Percentiles rank a stretch among this genome's conserved stretches.
Conservation (phyloP, 2,329 filamentous ascomycete genomes). For the Cladophialophora bantiana region DNA sequence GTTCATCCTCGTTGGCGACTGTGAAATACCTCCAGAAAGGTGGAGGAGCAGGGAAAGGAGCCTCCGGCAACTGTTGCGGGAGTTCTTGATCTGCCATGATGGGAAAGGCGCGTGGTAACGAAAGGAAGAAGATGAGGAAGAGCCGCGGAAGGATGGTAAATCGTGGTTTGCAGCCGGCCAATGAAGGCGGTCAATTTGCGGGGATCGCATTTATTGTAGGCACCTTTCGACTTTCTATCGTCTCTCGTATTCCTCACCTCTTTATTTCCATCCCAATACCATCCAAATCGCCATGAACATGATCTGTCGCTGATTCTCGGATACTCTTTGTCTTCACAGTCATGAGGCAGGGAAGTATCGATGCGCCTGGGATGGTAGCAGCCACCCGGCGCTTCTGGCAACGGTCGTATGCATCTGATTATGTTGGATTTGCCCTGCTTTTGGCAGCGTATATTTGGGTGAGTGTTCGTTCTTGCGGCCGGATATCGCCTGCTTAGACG, state of each 20-base stretch:
- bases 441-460: constrained; percentile 66
- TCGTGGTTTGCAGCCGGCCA: constrained; percentile 21
- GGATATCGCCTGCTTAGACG: constrained; percentile 42
- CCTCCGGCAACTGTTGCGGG: constrained; percentile 57
- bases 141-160: background rate
- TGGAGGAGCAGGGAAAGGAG: constrained; percentile 84
- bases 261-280: background rate
- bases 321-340: background rate
- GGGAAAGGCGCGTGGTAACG: constrained; percentile 44
- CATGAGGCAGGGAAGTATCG: constrained; percentile 24
- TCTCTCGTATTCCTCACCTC: background rate
- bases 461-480: background rate
- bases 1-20: constrained; percentile 70
- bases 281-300: constrained; percentile 1
- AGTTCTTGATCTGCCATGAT: constrained; percentile 41
- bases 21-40: constrained; percentile 92
- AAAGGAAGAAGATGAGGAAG: constrained; percentile 4
- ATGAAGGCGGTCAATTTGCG: constrained; percentile 38
- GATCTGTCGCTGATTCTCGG: background rate
- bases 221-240: background rate
- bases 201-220: constrained; percentile 15
- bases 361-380: constrained; percentile 50
- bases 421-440: constrained; percentile 78
- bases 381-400: constrained; percentile 61
- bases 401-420: constrained; percentile 88